Evolutionary conservation across 2,329 filamentous ascomycete genomes (phyloP).

Genomic region (Diaporthe capsici): DNA sequence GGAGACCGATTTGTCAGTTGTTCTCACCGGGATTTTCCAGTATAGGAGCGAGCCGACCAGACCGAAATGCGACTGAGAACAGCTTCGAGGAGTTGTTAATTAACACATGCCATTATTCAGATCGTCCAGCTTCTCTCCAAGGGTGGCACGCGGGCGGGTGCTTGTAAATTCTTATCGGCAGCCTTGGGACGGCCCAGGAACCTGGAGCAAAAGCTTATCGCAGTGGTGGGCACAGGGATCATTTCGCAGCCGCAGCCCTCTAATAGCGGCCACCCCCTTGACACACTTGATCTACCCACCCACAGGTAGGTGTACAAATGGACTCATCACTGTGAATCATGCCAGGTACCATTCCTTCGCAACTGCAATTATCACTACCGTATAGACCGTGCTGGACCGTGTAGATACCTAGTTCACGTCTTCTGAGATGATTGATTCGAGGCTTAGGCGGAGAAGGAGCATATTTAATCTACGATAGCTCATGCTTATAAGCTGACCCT

Average conservation of each 20-base stretch:
- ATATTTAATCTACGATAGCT: neutral
- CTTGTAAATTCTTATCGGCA: conserved; percentile 37
- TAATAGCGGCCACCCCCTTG: neutral
- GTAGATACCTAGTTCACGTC: neutral
- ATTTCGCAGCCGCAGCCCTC: conserved; percentile 1
- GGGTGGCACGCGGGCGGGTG: conserved; percentile 14
- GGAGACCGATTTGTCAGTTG: neutral
- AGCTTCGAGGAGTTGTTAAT: conserved; percentile 1
- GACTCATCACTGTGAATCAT: neutral
- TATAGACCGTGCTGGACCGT: neutral
- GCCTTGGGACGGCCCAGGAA: neutral
- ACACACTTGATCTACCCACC: neutral
- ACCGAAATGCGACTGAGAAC: conserved; percentile 4
- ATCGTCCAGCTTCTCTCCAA: conserved; percentile 11
- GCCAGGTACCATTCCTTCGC: neutral
- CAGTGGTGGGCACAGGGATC: conserved; percentile 23
- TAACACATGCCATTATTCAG: conserved; percentile 32
- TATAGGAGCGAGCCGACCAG: conserved; percentile 1
- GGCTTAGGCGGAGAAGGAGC: neutral
- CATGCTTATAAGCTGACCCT: neutral
- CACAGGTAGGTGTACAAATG: neutral
- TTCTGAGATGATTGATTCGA: neutral
- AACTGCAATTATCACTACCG: neutral
- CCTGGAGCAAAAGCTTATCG: conserved; percentile 35
- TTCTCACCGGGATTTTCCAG: conserved; percentile 11